Conservation (phyloP, 441 rosid genomes). For the Erysimum cheiri region DNA sequence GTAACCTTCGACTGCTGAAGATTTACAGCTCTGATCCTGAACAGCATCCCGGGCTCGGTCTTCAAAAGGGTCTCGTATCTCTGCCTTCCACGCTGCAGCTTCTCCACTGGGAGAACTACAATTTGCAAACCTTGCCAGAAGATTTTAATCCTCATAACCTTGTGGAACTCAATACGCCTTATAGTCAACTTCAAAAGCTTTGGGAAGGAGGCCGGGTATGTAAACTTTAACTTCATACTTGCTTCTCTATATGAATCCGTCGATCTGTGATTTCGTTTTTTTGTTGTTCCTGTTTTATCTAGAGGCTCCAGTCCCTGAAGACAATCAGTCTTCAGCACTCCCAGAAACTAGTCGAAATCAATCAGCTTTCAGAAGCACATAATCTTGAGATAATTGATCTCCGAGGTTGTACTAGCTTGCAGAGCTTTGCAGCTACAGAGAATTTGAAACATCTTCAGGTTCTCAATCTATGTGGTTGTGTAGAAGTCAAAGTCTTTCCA, state of each 20-base stretch:
- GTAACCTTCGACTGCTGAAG: conserved; percentile 36
- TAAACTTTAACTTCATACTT: too few relatives aligned
- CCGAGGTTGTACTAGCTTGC: too few relatives aligned
- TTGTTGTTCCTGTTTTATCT: too few relatives aligned
- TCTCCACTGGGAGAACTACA: conserved; percentile 35
- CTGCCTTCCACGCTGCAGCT: conserved; percentile 33
- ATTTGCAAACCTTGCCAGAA: conserved; percentile 30
- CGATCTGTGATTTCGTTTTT: too few relatives aligned
- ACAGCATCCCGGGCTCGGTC: background rate
- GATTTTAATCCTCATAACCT: conserved; percentile 9
- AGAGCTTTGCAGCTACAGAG: background rate
- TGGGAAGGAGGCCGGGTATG: conserved; percentile 14
- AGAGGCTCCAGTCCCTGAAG: too few relatives aligned
- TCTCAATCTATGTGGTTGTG: conserved; percentile 24
- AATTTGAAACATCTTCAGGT: conserved; percentile 7
- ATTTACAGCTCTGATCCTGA: background rate
- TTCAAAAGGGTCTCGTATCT: background rate
- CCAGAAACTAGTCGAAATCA: too few relatives aligned
- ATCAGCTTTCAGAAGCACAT: too few relatives aligned
- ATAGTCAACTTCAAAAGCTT: conserved; percentile 28
- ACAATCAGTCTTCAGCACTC: too few relatives aligned
- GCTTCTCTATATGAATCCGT: too few relatives aligned
- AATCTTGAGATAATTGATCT: background rate
- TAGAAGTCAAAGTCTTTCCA: conserved; percentile 5
- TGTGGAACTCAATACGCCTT: conserved; percentile 34